Evolutionary conservation across 2,329 filamentous ascomycete genomes (phyloP), one percentile per base, ranked within the genome.

Genomic region (Sporothrix globosa): DNA sequence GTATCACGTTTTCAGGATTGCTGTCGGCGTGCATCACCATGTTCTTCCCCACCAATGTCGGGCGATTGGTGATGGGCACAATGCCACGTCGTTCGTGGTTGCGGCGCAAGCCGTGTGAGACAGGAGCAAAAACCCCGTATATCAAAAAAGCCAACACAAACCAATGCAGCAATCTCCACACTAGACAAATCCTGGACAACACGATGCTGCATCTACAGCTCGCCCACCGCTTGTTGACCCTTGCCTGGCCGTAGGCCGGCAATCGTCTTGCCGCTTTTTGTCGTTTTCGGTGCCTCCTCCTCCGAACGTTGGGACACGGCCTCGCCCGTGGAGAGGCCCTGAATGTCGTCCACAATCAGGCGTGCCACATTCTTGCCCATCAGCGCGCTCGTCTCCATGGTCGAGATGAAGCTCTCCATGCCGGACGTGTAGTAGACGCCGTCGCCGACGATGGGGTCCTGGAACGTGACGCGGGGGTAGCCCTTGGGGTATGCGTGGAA

Each of bases 301-400:
- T 41, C 48, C 48, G 19, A 2, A 27, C 30, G 46, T 3, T 41
- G 17, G 19, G 46, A 7, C 21, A 72, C 68, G 6, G 67, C 68
- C 6, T 46, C 68, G 10, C 73, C 73, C n/a, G 71, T 73, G 6
- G 30, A 19, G 68, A 71, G 67, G 1, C 73, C 73, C 53, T 70
- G 70, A 1, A 73, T 68, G 50, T 87, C 86, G 75, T 94, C 87
- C 0, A 89, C 84, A 60, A 95, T 83, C 69, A 96, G 81, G 73
- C 84, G 85, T 10, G 92, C 92, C 24, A 96, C 89, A 77, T 96
- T 96, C 86, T 87, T 92, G 0, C 96, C 96, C 88, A 96, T 96
- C 74, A 98, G 80, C 1, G 92, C 91, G 78, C 90, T 97, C 7
- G 96, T 97, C 83, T 99, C 96, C 96, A 99, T 98, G 0, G 93